A percentile compares a stretch with the other conserved stretches of the same genome.
These are phyloP conservation scores for Aureobasidium namibiae DNA, from an alignment of 2,329 filamentous ascomycete genomes.

Conservation along the genomic window DNA sequence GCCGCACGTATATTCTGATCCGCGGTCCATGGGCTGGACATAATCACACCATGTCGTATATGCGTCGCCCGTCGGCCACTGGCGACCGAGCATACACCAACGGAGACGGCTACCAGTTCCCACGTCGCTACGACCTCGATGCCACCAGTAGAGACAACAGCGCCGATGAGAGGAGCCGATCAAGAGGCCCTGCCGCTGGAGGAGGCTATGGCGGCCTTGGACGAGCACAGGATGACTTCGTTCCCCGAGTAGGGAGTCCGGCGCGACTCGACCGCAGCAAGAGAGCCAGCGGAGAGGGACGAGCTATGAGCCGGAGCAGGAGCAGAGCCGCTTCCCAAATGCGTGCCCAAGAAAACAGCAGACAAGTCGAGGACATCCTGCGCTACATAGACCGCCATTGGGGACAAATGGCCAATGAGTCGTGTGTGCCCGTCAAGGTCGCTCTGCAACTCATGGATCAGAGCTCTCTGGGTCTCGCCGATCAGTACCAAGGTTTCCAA, in stretches of 20 bases:
- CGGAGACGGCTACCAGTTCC: conserved; percentile 24
- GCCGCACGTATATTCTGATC: not conserved
- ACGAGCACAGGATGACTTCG: conserved; percentile 12
- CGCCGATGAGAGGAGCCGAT: conserved; percentile 27
- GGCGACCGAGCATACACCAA: conserved; percentile 29
- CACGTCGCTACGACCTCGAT: conserved; percentile 29
- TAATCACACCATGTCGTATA: not conserved
- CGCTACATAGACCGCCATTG: conserved; percentile 81
- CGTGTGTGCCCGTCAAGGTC: conserved; percentile 87
- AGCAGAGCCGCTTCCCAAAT: conserved; percentile 17
- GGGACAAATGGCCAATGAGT: conserved; percentile 81
- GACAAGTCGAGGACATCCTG: conserved; percentile 48
- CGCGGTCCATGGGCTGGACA: not conserved
- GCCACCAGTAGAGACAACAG: conserved; percentile 27
- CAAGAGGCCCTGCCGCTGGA: conserved; percentile 32
- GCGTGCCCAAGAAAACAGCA: conserved; percentile 11
- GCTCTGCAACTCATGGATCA: conserved; percentile 91
- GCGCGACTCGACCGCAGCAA: conserved; percentile 36
- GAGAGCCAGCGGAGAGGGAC: conserved; percentile 29
- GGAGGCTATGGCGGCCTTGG: conserved; percentile 24
- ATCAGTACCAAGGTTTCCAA: conserved; percentile 79
- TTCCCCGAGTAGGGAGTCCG: conserved; percentile 20
- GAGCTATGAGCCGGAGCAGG: conserved; percentile 23
- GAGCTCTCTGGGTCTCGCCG: conserved; percentile 85
- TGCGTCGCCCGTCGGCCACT: conserved; percentile 7